Base-by-base conservation (phyloP, 192 early-diverging fungal genomes). In the Chytriomyces sp. region DNA sequence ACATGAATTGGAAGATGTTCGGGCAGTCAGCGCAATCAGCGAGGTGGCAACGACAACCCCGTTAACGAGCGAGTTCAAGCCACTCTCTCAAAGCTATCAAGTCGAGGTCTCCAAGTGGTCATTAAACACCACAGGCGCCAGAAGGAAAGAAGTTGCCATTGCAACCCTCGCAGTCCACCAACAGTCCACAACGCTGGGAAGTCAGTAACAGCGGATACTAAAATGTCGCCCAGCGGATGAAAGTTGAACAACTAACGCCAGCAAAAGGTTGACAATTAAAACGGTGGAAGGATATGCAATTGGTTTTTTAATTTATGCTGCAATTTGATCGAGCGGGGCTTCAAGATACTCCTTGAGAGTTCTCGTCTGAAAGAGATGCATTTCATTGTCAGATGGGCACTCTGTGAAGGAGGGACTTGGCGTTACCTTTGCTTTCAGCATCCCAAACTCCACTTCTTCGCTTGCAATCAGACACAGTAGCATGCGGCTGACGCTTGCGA, bases 391-490 rank as follows among this genome's bases (percentile, higher is more conserved):
- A 57, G 13, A 20, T 13, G 20, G 64, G 13, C 6, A 26, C n/a
- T 24, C 20, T 20, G 53, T 57, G 48, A 20, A 47, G 11, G 48
- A 10, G 44, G 0, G 18, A 43, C 11, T 20, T 6, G n/a, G 69
- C 9, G 20, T 60, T 23, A 84, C 83, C 85, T 84, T 86, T 61
- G 79, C 72, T 50, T 80, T 80, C n/a, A 86, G 64, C 57, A 86
- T 80, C 7, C 82, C 85, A 79, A 82, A 80, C 46, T 86, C 85
- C 16, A 82, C 82, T 8, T 65, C 45, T 60, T 79, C 76, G 7
- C 78, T 72, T 26, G 82, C 85, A 5, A 86, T 79, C n/a, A 84
- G 71, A 76, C 85, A 86, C 1, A 86, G 77, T 28, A 86, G 74
- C 81, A 83, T 81, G 18, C 75, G 26, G 64, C 79, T 72, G 5